Percentiles rank a stretch among this genome's conserved stretches.
Evolutionary conservation across 1,284 basidiomycete genomes (phyloP).

Genomic region (Papiliotrema fonsecae): DNA sequence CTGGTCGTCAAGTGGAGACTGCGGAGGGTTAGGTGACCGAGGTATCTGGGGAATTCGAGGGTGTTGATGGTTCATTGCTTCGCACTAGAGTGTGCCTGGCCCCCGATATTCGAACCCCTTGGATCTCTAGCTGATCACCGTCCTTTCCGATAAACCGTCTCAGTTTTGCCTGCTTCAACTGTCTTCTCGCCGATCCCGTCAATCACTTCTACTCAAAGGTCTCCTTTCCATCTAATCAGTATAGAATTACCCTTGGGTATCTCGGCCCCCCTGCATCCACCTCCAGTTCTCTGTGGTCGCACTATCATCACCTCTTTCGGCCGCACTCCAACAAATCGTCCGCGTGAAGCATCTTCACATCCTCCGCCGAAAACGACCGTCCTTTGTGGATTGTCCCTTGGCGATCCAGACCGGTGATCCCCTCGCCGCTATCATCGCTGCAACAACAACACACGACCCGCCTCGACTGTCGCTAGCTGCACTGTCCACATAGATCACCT

Average conservation of each 20-base stretch:
- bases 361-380: background rate
- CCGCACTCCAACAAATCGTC: background rate
- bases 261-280: background rate
- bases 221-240: background rate
- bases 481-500: background rate
- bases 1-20: too few species aligned
- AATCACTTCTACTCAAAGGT: background rate
- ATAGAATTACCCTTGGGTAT: background rate
- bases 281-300: background rate
- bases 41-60: too few species aligned
- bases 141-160: background rate
- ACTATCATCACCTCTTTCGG: background rate
- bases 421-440: background rate
- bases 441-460: background rate
- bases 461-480: background rate
- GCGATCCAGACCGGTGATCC: background rate
- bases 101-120: background rate
- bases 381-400: constrained; percentile 3
- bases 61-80: too few species aligned
- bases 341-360: background rate
- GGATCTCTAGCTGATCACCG: background rate
- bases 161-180: background rate
- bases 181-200: background rate
- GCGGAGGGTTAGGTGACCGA: too few species aligned
- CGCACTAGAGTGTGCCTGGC: background rate